phyloP scores from a whole-genome alignment of 352 stramenopile genomes.

The Pythium sp. region DNA sequence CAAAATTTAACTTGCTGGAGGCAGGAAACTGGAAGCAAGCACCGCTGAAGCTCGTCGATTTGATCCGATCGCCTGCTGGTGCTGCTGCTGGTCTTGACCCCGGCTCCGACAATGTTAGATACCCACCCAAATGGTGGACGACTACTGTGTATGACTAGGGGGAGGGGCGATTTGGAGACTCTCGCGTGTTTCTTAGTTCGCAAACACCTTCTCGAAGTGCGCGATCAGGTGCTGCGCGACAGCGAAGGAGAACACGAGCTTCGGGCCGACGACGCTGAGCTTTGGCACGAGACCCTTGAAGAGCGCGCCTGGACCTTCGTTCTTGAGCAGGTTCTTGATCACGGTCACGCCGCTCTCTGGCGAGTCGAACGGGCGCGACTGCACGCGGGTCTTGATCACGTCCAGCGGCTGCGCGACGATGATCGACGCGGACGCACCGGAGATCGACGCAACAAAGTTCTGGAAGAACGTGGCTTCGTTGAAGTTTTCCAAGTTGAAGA shows the following conservation, averaged over 20 bases:
- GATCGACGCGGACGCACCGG: constrained; percentile 75
- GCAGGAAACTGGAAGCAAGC: background rate
- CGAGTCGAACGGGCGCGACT: constrained; percentile 93
- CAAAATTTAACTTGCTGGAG: constrained; percentile 20
- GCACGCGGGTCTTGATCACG: constrained; percentile 96
- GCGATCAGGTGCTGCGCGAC: constrained; percentile 94
- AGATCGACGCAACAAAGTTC: constrained; percentile 88
- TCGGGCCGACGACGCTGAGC: constrained; percentile 93
- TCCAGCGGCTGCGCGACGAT: constrained; percentile 92
- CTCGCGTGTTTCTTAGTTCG: constrained; percentile 11
- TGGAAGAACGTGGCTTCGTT: constrained; percentile 91
- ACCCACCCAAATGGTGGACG: constrained; percentile 21
- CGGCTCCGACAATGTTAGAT: constrained; percentile 17
- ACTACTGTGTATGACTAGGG: constrained; percentile 15
- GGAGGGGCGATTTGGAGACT: background rate
- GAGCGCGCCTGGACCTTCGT: constrained; percentile 89
- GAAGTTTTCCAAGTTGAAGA: constrained; percentile 90
- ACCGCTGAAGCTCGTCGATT: background rate
- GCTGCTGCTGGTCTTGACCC: background rate
- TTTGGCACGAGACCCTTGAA: constrained; percentile 96
- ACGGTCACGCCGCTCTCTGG: constrained; percentile 89
- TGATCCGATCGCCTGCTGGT: background rate
- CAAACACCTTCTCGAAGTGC: constrained; percentile 90
- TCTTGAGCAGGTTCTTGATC: constrained; percentile 90
- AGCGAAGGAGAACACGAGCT: constrained; percentile 96